Conservation (phyloP, 2,329 filamentous ascomycete genomes). For the Cordyceps pruinosa region DNA sequence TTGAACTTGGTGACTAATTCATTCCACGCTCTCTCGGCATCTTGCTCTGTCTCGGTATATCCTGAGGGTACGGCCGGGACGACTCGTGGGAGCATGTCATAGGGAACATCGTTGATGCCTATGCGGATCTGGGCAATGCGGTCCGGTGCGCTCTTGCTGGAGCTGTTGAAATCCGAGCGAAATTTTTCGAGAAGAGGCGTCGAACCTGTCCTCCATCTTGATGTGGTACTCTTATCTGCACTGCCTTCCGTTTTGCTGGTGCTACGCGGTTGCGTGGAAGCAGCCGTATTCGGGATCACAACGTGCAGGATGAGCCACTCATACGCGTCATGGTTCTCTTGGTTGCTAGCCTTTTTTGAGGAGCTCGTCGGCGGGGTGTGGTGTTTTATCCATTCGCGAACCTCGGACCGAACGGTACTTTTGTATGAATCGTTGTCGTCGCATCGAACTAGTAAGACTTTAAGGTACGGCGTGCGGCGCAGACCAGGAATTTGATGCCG, state of each 20-base stretch:
- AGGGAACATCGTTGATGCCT: conserved; percentile 60
- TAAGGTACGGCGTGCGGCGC: conserved; percentile 87
- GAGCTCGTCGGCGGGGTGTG: conserved; percentile 55
- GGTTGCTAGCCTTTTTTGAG: conserved; percentile 51
- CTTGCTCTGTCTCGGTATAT: conserved; percentile 65
- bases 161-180: conserved; percentile 79
- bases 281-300: conserved; percentile 76
- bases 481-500: conserved; percentile 94
- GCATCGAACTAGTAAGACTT: conserved; percentile 80
- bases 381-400: conserved; percentile 86
- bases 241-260: conserved; percentile 47
- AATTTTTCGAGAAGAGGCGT: conserved; percentile 85
- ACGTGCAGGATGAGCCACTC: conserved; percentile 95
- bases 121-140: conserved; percentile 81
- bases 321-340: conserved; percentile 92
- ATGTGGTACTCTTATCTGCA: conserved; percentile 60
- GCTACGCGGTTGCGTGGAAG: conserved; percentile 68
- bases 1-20: conserved; percentile 85
- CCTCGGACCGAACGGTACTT: conserved; percentile 62
- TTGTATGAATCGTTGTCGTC: conserved; percentile 97
- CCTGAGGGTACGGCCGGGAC: conserved; percentile 56
- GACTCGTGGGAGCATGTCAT: conserved; percentile 55
- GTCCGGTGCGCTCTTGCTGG: conserved; percentile 62
- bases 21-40: conserved; percentile 74
- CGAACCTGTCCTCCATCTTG: conserved; percentile 72